These are phyloP conservation scores for Globisporangium apiculatum DNA, from an alignment of 352 stramenopile species.

Conservation along the genomic window DNA sequence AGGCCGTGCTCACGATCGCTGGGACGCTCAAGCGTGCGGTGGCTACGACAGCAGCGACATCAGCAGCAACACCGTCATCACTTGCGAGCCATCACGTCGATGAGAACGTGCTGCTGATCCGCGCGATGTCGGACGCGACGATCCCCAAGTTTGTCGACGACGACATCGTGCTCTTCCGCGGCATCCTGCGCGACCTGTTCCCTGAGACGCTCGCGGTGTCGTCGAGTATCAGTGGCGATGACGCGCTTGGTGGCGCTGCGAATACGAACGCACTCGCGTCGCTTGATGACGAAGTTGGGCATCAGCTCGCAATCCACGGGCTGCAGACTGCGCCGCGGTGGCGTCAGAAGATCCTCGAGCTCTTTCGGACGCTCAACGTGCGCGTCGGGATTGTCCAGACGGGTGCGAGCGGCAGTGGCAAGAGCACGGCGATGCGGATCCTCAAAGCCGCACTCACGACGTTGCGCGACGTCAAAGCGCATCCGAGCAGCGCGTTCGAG, in stretches of 20 bases:
- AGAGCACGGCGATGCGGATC: conserved; percentile 42
- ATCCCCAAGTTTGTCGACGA: conserved; percentile 88
- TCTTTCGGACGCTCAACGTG: conserved; percentile 91
- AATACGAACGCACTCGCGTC: conserved; percentile 18
- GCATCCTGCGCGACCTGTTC: conserved; percentile 88
- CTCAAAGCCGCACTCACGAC: conserved; percentile 43
- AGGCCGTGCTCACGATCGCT: conserved; percentile 74
- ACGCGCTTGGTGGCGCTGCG: neutral
- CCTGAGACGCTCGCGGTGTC: conserved; percentile 24
- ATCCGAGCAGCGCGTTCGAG: conserved; percentile 51
- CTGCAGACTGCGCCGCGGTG: conserved; percentile 67
- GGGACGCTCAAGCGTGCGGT: conserved; percentile 50
- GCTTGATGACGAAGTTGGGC: conserved; percentile 70
- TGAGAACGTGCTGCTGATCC: conserved; percentile 86
- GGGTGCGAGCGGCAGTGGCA: conserved; percentile 63
- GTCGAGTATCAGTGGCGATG: neutral
- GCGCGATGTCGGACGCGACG: conserved; percentile 91
- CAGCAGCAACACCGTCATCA: conserved; percentile 2
- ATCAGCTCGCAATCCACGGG: conserved; percentile 53
- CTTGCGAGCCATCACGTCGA: conserved; percentile 20
- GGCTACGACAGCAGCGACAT: conserved; percentile 3
- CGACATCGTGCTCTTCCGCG: conserved; percentile 84
- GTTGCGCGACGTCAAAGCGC: conserved; percentile 34
- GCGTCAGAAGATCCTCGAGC: conserved; percentile 84
- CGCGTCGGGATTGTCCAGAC: conserved; percentile 84